phyloP scores from a whole-genome alignment of 768 basidiomycete genomes.

The Lactarius sp. region DNA sequence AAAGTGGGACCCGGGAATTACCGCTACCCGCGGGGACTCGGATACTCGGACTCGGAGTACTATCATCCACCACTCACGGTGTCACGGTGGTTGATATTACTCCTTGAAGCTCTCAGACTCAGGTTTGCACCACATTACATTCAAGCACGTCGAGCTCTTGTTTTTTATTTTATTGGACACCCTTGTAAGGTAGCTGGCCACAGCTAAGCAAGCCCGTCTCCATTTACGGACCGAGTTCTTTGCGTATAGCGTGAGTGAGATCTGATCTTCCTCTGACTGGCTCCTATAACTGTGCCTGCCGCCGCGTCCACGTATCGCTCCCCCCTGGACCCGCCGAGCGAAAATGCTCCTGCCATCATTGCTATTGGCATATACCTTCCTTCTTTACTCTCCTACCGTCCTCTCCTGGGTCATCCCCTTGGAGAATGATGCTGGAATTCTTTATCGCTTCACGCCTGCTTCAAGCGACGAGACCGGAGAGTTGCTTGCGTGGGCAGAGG shows the following conservation, averaged over 20 bases:
- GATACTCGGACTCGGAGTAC: too few relatives aligned
- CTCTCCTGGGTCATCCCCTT: slow-evolving; percentile 3
- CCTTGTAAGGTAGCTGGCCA: neutral
- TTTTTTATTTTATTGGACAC: too few relatives aligned
- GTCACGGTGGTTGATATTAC: too few relatives aligned
- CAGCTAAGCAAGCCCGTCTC: too few relatives aligned
- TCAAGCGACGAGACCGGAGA: slow-evolving; percentile 7
- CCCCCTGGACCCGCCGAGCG: neutral
- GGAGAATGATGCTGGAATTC: neutral
- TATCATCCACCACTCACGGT: too few relatives aligned
- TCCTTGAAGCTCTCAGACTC: too few relatives aligned
- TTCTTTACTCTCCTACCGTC: neutral
- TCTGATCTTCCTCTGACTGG: neutral
- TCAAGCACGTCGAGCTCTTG: too few relatives aligned
- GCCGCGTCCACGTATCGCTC: neutral
- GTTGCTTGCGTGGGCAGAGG: slow-evolving; percentile 22
- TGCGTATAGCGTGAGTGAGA: neutral
- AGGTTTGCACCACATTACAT: too few relatives aligned
- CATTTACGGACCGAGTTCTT: too few relatives aligned
- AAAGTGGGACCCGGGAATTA: too few relatives aligned
- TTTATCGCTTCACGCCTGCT: slow-evolving; percentile 16
- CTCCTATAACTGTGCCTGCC: neutral
- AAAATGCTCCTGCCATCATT: slow-evolving; percentile 2
- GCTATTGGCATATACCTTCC: neutral
- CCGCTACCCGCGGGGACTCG: too few relatives aligned